phyloP scores from a whole-genome alignment of 106 monocot genomes.

The Dioscorea zingiberensis region DNA sequence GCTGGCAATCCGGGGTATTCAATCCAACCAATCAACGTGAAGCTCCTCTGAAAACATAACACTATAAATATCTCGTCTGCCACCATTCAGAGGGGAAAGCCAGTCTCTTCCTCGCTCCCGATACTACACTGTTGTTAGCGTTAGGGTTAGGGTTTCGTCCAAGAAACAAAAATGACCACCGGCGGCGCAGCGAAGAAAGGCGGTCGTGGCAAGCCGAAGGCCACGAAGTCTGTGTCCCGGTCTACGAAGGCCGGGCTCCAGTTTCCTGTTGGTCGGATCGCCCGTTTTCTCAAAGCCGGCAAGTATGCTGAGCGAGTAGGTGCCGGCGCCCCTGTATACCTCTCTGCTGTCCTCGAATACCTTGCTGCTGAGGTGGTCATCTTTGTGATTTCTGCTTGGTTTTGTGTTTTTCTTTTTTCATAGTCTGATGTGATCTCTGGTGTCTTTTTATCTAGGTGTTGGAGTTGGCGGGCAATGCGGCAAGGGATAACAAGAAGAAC shows the following conservation, averaged over 20 bases:
- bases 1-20: too few relatives aligned
- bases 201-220: conserved; percentile 38
- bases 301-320: conserved; percentile 53
- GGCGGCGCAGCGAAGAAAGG: conserved; percentile 25
- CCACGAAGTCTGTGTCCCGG: conserved; percentile 32
- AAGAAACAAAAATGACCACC: conserved; percentile 10
- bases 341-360: conserved; percentile 38
- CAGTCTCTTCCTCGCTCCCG: too few relatives aligned
- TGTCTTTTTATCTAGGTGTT: conserved; percentile 12
- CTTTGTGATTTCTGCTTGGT: background rate
- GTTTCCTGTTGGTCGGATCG: conserved; percentile 63
- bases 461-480: conserved; percentile 59
- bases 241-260: conserved; percentile 61
- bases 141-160: background rate
- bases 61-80: too few relatives aligned
- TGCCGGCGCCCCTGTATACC: conserved; percentile 45
- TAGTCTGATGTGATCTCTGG: background rate
- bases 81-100: too few relatives aligned
- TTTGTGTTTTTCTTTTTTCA: background rate
- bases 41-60: too few relatives aligned
- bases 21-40: too few relatives aligned
- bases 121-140: too few relatives aligned
- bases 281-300: conserved; percentile 59
- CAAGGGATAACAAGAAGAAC: conserved; percentile 67
- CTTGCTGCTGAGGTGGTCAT: conserved; percentile 34